phyloP scores from a whole-genome alignment of 140 eudicot genomes.

The Cichorium intybus region DNA sequence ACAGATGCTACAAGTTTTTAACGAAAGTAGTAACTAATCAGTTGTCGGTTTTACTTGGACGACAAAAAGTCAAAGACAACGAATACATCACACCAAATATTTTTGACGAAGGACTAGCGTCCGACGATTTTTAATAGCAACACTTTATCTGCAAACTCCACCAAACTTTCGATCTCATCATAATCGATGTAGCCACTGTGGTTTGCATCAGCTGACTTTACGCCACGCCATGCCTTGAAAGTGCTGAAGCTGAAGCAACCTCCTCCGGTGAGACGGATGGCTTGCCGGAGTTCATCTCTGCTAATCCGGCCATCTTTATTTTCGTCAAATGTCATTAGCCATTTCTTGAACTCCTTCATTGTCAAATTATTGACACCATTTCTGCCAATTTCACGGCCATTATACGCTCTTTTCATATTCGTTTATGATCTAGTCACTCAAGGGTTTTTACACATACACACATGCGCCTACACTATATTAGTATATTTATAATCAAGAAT shows the following conservation, averaged over 20 bases:
- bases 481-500: no score
- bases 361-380: conserved; percentile 29
- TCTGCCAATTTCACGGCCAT: not conserved
- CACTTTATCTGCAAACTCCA: conserved; percentile 29
- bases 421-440: not conserved
- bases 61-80: no score
- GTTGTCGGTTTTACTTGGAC: no score
- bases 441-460: no score
- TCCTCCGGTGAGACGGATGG: conserved; percentile 25
- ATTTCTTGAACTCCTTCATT: conserved; percentile 33
- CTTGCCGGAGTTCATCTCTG: conserved; percentile 32
- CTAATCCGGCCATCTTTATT: conserved; percentile 42
- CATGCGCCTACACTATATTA: no score
- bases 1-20: no score
- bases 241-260: conserved; percentile 34
- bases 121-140: conserved; percentile 28
- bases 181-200: conserved; percentile 33
- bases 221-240: conserved; percentile 28
- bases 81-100: no score
- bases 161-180: conserved; percentile 29
- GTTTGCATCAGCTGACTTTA: conserved; percentile 29
- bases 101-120: no score
- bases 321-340: conserved; percentile 41
- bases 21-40: no score
- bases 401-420: conserved; percentile 2